Evolutionary conservation across 768 basidiomycete genomes (phyloP).

Genomic region (Astraeus odoratus): DNA sequence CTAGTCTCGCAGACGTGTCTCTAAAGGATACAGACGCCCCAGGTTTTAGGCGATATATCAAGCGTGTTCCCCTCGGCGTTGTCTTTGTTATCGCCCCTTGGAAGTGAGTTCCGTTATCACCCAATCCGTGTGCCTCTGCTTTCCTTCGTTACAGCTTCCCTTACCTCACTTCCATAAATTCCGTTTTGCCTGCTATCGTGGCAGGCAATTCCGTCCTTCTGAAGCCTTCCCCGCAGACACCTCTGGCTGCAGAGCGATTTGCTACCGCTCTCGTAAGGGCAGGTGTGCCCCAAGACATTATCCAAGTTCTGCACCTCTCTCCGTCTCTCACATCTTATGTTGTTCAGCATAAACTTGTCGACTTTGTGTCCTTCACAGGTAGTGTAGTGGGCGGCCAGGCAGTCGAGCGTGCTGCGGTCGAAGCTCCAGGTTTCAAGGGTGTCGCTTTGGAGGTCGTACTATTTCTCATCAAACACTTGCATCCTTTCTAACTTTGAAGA

Average conservation of each 20-base stretch:
- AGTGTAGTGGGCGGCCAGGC: slow-evolving; percentile 70
- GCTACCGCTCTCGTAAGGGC: slow-evolving; percentile 60
- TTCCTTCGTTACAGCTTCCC: slow-evolving; percentile 53
- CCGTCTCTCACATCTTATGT: slow-evolving; percentile 52
- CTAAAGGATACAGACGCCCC: slow-evolving; percentile 75
- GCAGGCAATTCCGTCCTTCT: slow-evolving; percentile 87
- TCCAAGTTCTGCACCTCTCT: slow-evolving; percentile 73
- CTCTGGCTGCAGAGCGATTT: slow-evolving; percentile 79
- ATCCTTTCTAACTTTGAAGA: slow-evolving; percentile 4
- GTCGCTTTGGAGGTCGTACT: slow-evolving; percentile 70
- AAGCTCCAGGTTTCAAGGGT: slow-evolving; percentile 71
- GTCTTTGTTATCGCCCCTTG: slow-evolving; percentile 86
- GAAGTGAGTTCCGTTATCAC: slow-evolving; percentile 57
- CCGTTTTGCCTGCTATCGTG: slow-evolving; percentile 84
- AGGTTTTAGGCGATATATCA: slow-evolving; percentile 79
- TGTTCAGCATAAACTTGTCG: slow-evolving; percentile 57
- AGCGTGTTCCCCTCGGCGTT: slow-evolving; percentile 79
- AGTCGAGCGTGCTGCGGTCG: slow-evolving; percentile 64
- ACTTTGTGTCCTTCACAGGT: slow-evolving; percentile 91
- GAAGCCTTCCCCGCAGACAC: slow-evolving; percentile 97
- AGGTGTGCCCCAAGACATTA: slow-evolving; percentile 67
- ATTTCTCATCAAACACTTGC: not conserved
- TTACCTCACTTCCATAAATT: slow-evolving; percentile 86
- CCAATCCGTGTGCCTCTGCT: not conserved
- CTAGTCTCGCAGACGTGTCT: slow-evolving; percentile 65